Conservation (phyloP, 352 stramenopile species). For the Pythium dissimile region DNA sequence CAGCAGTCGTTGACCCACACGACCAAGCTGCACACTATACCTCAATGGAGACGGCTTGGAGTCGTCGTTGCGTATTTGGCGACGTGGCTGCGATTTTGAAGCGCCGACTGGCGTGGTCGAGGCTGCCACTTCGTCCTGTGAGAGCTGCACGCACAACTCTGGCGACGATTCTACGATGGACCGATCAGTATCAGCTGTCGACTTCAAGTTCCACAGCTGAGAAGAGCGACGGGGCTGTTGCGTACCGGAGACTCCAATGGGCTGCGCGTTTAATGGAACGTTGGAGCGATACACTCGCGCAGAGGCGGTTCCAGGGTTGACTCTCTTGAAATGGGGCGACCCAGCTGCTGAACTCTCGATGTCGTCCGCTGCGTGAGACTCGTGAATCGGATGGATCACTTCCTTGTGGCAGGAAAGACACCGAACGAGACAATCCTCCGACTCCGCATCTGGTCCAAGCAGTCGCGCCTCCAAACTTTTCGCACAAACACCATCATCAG, state of each 20-base stretch:
- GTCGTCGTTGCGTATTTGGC: slow-evolving; percentile 2
- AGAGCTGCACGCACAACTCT: background rate
- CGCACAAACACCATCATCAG: background rate
- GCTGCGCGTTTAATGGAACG: slow-evolving; percentile 50
- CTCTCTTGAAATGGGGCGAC: slow-evolving; percentile 29
- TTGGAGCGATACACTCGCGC: slow-evolving; percentile 61
- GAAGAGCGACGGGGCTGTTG: background rate
- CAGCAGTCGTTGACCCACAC: background rate
- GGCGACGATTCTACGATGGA: background rate
- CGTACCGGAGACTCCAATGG: slow-evolving; percentile 10
- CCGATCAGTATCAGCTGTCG: too few species aligned
- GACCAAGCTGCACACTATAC: background rate
- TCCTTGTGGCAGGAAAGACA: slow-evolving; percentile 75
- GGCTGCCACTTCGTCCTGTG: background rate
- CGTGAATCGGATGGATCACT: slow-evolving; percentile 24
- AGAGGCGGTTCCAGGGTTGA: slow-evolving; percentile 49
- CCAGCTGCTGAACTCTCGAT: slow-evolving; percentile 10
- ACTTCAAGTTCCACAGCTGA: background rate
- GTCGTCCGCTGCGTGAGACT: slow-evolving; percentile 18
- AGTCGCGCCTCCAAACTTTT: slow-evolving; percentile 49
- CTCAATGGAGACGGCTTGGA: slow-evolving; percentile 13
- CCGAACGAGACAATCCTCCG: slow-evolving; percentile 63
- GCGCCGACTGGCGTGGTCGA: background rate
- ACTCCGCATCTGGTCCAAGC: slow-evolving; percentile 41
- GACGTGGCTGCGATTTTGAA: slow-evolving; percentile 1